A percentile compares a stretch with the other conserved stretches of the same genome.
Conservation (phyloP, 1,284 basidiomycete species). For the Papiliotrema nemorosa region DNA sequence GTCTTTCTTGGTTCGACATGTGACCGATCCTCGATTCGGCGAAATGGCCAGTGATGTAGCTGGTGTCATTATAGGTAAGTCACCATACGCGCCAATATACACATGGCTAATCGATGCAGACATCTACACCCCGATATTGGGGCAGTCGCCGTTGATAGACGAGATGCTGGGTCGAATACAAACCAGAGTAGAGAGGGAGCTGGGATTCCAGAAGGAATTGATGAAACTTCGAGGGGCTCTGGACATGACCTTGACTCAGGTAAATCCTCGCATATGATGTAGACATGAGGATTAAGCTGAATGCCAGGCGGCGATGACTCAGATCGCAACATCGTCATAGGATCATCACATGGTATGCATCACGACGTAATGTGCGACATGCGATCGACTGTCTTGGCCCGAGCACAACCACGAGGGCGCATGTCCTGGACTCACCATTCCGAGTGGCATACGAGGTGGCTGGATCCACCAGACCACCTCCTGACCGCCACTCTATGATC, state of each 20-base stretch:
- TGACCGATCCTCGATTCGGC: slow-evolving; percentile 87
- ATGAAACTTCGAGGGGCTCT: slow-evolving; percentile 79
- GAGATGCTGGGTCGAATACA: slow-evolving; percentile 76
- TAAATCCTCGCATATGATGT: neutral
- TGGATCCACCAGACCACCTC: too few relatives aligned
- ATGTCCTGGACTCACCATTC: too few relatives aligned
- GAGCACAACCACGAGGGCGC: too few relatives aligned
- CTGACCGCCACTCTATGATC: too few relatives aligned
- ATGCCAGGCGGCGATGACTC: slow-evolving; percentile 17
- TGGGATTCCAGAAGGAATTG: slow-evolving; percentile 86
- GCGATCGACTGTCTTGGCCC: too few relatives aligned
- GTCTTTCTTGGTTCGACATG: slow-evolving; percentile 75
- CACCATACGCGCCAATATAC: too few relatives aligned
- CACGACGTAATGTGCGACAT: too few relatives aligned
- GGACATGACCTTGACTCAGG: slow-evolving; percentile 79
- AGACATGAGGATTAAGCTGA: neutral
- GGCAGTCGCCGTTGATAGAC: slow-evolving; percentile 91
- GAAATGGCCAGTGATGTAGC: slow-evolving; percentile 81
- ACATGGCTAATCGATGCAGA: slow-evolving; percentile 59
- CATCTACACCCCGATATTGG: slow-evolving; percentile 84
- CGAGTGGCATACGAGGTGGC: too few relatives aligned
- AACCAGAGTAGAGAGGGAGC: slow-evolving; percentile 77
- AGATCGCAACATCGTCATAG: slow-evolving; percentile 3
- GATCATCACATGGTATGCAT: too few relatives aligned
- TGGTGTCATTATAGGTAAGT: slow-evolving; percentile 75